Percentiles rank a stretch among this genome's conserved stretches.
phyloP scores from a whole-genome alignment of 176 grass and related monocot genomes.

The Leersia perrieri region DNA sequence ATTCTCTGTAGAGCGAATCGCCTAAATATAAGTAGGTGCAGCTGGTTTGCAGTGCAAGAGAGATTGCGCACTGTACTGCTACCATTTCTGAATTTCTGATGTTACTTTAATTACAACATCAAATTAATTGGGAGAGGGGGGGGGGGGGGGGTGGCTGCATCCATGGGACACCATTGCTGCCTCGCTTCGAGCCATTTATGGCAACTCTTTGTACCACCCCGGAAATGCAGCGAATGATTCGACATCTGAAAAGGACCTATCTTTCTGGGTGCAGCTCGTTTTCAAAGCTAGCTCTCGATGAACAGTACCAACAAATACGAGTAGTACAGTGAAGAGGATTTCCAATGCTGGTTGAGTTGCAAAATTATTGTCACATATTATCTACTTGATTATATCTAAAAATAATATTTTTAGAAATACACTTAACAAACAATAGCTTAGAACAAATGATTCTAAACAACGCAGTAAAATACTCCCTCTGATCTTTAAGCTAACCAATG shows the following conservation, averaged over 20 bases:
- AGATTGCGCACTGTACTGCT: neutral
- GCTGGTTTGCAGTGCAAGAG: neutral
- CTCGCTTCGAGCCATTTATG: slow-evolving; percentile 33
- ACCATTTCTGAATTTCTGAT: neutral
- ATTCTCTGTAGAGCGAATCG: neutral
- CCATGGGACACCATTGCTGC: neutral
- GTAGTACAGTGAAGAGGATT: neutral
- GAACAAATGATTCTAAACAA: too few species aligned
- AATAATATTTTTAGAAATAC: too few species aligned
- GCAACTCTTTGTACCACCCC: slow-evolving; percentile 21
- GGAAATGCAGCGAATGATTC: slow-evolving; percentile 7
- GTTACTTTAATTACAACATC: neutral
- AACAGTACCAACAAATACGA: neutral
- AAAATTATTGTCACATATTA: too few species aligned
- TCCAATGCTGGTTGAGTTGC: neutral
- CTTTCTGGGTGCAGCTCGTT: neutral
- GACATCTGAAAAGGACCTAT: slow-evolving; percentile 17
- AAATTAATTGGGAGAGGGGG: neutral
- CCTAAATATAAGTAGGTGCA: neutral
- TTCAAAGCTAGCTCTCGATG: slow-evolving; percentile 11
- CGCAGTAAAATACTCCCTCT: neutral
- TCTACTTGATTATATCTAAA: too few species aligned
- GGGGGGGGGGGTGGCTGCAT: neutral
- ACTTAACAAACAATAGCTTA: too few species aligned
- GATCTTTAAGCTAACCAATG: too few species aligned